Percentiles rank a stretch among this genome's conserved stretches.
phyloP scores from a whole-genome alignment of 2,329 filamentous ascomycete genomes.

The Fusarium scirpi region DNA sequence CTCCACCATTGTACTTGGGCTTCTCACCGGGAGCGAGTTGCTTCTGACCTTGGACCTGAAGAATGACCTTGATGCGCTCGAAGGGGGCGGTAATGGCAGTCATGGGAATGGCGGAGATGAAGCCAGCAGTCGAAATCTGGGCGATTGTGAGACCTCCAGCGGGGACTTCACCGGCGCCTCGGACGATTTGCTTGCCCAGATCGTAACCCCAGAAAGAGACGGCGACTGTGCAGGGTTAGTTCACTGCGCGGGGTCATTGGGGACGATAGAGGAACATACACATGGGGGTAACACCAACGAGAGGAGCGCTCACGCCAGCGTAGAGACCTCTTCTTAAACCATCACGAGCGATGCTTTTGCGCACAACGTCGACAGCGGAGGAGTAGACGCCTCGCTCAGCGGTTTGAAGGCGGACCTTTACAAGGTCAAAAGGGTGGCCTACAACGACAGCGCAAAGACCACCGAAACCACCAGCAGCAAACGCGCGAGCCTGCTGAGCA shows the following conservation, averaged over 20 bases:
- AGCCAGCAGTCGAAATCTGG: conserved; percentile 91
- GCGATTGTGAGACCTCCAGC: conserved; percentile 82
- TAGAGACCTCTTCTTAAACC: conserved; percentile 86
- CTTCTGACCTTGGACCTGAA: conserved; percentile 97
- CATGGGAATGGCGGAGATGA: conserved; percentile 98
- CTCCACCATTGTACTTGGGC: conserved; percentile 86
- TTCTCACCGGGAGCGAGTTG: conserved; percentile 90
- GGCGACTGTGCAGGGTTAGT: conserved; percentile 63
- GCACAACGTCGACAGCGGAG: conserved; percentile 90
- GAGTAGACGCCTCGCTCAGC: conserved; percentile 93
- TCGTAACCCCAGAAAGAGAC: conserved; percentile 90
- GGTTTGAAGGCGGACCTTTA: conserved; percentile 97
- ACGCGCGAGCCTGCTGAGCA: conserved; percentile 75
- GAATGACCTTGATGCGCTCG: conserved; percentile 97
- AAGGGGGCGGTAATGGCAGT: conserved; percentile 98
- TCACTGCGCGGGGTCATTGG: neutral
- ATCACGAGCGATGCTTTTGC: conserved; percentile 87
- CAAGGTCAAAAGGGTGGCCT: conserved; percentile 95
- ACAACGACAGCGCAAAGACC: conserved; percentile 94
- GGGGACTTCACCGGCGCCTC: conserved; percentile 71
- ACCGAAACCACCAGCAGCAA: conserved; percentile 91
- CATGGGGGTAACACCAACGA: conserved; percentile 98
- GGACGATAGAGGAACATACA: conserved; percentile 71
- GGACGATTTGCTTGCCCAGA: conserved; percentile 90
- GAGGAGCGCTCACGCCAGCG: conserved; percentile 93